Evolutionary conservation across 768 basidiomycete species (phyloP), one percentile per base, ranked within the genome.

Genomic region (Suillus luteus): DNA sequence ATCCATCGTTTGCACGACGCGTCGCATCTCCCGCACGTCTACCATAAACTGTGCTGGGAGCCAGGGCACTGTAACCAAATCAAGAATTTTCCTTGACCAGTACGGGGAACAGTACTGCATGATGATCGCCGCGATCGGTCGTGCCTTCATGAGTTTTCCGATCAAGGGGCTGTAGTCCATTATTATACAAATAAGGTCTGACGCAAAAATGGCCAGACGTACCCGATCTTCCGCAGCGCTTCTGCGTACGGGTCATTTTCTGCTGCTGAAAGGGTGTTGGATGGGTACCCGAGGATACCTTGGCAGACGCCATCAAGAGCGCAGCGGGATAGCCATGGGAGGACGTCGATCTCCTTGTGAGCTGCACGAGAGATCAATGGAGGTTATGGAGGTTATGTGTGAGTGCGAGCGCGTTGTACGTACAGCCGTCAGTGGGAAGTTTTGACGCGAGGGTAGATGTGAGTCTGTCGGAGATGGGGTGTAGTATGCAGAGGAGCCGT

Each of bases 221-320:
- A 80, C 79, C 67, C 70, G 12, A 80, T 52, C 27, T 59, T 66
- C 44, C 67, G 66, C 27, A 79, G 68, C 3, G 71, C 69, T n/a
- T 68, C 61, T 0, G 59, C 61, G 43, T 71, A 71, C 37, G 57
- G 60, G 46, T 69, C 65, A 24, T 60, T 41, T 17, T 66, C 60
- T 17, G 46, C 43, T 1, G 65, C 55, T 19, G 71, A 67, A 9
- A 71, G 55, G 5, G 61, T 68, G 22, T 79, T 77, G 57, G 79
- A 79, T 1, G 78, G 77, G 51, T 72, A 74, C 0, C 79, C 80
- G 35, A 85, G 73, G 5, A 83, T 82, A 19, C 78, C 79, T 71
- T 81, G 82, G 4, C 81, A 82, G 49, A 85, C 78, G 49, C 84
- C 71, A 64, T 85, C 83, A 12, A 84, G 74, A 22, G 83, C 81